Percentiles rank a stretch among this genome's conserved stretches.
Conservation (phyloP, 1,139 yeast species). For the Kluyveromyces marxianus region DNA sequence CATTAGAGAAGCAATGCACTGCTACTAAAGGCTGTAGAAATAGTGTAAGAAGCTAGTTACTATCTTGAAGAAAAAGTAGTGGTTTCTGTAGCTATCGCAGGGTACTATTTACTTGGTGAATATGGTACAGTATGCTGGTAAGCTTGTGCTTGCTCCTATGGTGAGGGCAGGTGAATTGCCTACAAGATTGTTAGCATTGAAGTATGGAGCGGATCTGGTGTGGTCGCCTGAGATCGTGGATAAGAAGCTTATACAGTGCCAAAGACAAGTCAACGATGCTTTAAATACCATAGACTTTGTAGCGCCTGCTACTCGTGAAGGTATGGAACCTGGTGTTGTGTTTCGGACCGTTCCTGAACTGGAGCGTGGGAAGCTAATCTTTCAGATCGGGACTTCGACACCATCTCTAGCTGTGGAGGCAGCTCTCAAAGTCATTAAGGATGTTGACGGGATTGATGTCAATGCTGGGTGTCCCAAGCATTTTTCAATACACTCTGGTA, state of each 20-base stretch:
- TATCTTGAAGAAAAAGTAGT: too few species aligned
- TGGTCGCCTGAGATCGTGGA: constrained; percentile 96
- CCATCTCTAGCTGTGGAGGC: constrained; percentile 85
- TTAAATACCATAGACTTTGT: constrained; percentile 57
- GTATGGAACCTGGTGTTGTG: constrained; percentile 40
- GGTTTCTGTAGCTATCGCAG: too few species aligned
- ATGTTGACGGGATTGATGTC: constrained; percentile 87
- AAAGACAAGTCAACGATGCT: constrained; percentile 46
- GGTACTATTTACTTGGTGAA: not conserved
- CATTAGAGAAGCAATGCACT: too few species aligned
- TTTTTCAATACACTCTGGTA: constrained; percentile 82
- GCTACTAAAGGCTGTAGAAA: too few species aligned
- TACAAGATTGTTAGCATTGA: constrained; percentile 66
- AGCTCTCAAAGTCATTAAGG: constrained; percentile 68
- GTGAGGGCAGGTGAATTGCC: constrained; percentile 94
- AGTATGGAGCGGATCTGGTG: constrained; percentile 85
- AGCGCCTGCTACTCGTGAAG: constrained; percentile 19
- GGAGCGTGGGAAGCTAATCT: constrained; percentile 61
- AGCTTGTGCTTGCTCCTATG: constrained; percentile 90
- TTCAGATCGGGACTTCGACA: constrained; percentile 84
- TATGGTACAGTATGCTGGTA: constrained; percentile 52
- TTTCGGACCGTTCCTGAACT: constrained; percentile 63
- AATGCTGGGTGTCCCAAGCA: constrained; percentile 97
- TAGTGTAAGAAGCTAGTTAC: too few species aligned
- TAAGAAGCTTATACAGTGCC: constrained; percentile 66